These are phyloP conservation scores for Aspergillus kassunensis DNA, from an alignment of 495 filamentous ascomycete genomes.

Conservation along the genomic window DNA sequence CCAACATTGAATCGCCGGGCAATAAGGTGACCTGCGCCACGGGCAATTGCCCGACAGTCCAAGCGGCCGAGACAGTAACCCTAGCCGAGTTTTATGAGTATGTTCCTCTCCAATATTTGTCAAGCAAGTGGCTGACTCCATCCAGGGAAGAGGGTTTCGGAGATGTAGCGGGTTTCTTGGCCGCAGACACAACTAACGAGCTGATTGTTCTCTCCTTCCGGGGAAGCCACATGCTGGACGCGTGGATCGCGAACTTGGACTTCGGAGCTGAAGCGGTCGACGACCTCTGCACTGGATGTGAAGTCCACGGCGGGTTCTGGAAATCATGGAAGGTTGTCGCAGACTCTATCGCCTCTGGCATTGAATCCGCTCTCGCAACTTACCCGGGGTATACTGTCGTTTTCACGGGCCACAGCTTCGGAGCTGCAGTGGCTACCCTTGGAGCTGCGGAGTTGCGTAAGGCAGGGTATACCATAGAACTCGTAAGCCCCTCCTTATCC, in stretches of 20 bases:
- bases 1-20: constrained; percentile 41
- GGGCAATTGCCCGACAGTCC: constrained; percentile 58
- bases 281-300: constrained; percentile 40
- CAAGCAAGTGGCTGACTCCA: constrained; percentile 7
- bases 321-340: constrained; percentile 48
- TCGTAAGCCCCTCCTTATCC: constrained; percentile 24
- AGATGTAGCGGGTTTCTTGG: constrained; percentile 68
- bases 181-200: constrained; percentile 56
- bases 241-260: constrained; percentile 63
- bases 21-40: constrained; percentile 51
- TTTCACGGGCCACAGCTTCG: constrained; percentile 66
- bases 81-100: constrained; percentile 60
- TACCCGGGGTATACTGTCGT: constrained; percentile 53
- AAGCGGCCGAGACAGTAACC: constrained; percentile 51
- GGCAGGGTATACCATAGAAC: constrained; percentile 31
- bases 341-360: constrained; percentile 34
- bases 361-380: constrained; percentile 26
- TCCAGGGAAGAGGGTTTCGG: constrained; percentile 46
- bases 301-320: constrained; percentile 53
- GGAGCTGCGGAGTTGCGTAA: constrained; percentile 56
- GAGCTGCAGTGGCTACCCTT: constrained; percentile 60
- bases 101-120: constrained; percentile 5
- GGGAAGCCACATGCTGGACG: constrained; percentile 58
- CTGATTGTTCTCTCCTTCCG: constrained; percentile 67
- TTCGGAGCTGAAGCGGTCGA: constrained; percentile 31